Conservation (phyloP, 2,329 filamentous ascomycete genomes). For the Cladosporium sp. region DNA sequence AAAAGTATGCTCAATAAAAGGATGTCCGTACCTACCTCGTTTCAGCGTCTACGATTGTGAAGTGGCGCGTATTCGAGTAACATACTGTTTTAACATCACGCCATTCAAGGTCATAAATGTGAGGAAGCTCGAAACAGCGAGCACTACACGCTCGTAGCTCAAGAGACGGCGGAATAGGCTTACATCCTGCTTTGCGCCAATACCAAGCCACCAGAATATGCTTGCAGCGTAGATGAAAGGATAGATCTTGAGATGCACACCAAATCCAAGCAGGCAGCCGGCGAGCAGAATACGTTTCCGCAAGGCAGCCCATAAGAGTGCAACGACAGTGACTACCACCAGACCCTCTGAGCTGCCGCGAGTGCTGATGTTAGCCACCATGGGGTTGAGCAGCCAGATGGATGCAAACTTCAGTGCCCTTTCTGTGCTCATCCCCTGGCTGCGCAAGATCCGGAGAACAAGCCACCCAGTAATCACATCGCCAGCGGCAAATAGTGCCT, state of each 20-base stretch:
- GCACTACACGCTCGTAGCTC: conserved; percentile 45
- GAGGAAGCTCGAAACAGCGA: conserved; percentile 61
- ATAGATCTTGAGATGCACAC: conserved; percentile 98
- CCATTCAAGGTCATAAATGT: conserved; percentile 73
- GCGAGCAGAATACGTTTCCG: conserved; percentile 60
- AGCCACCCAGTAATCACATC: conserved; percentile 84
- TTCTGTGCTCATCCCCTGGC: conserved; percentile 43
- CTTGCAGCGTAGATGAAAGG: conserved; percentile 90
- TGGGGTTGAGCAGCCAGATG: conserved; percentile 93
- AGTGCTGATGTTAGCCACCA: conserved; percentile 96
- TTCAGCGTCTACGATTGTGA: conserved; percentile 5
- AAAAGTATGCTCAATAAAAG: conserved; percentile 86
- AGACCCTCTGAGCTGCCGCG: conserved; percentile 90
- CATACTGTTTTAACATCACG: conserved; percentile 72
- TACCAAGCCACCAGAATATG: conserved; percentile 76
- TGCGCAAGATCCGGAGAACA: conserved; percentile 53
- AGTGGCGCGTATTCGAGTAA: conserved; percentile 14
- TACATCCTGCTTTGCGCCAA: conserved; percentile 20
- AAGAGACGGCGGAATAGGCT: conserved; percentile 1
- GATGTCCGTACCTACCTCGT: conserved; percentile 61
- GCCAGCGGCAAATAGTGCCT: conserved; percentile 75
- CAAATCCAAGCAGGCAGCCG: conserved; percentile 71
- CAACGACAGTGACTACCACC: conserved; percentile 77
- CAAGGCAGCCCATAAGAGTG: conserved; percentile 76
- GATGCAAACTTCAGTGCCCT: conserved; percentile 71